Evolutionary conservation across 768 basidiomycete genomes (phyloP).

Genomic region (Tulasnella sp.): DNA sequence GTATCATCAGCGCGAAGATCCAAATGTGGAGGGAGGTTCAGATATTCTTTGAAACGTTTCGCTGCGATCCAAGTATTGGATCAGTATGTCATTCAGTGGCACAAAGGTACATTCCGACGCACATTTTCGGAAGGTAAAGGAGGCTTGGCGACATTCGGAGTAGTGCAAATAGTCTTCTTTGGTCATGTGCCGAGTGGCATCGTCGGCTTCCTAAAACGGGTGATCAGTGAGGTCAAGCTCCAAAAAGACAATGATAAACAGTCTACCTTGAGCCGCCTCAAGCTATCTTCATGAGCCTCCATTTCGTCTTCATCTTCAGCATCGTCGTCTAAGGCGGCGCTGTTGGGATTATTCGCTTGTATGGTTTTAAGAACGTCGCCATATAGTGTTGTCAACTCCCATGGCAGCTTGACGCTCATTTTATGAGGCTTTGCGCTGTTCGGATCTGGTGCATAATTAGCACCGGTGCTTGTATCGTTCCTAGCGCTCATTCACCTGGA

Average conservation of each 20-base stretch:
- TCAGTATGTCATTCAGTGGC: neutral
- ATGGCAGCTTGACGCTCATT: slow-evolving; percentile 88
- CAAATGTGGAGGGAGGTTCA: slow-evolving; percentile 75
- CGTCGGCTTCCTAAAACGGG: slow-evolving; percentile 72
- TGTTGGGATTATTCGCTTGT: slow-evolving; percentile 12
- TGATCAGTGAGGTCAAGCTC: neutral
- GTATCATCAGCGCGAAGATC: slow-evolving; percentile 89
- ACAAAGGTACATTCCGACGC: slow-evolving; percentile 20
- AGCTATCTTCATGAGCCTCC: slow-evolving; percentile 91
- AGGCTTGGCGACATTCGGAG: slow-evolving; percentile 91
- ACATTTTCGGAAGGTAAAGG: slow-evolving; percentile 97
- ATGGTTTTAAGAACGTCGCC: slow-evolving; percentile 57
- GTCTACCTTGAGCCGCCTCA: slow-evolving; percentile 65
- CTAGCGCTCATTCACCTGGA: slow-evolving; percentile 40
- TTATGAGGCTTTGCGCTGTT: slow-evolving; percentile 66
- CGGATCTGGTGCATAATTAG: slow-evolving; percentile 19
- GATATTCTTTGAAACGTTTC: slow-evolving; percentile 89
- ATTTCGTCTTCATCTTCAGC: slow-evolving; percentile 95
- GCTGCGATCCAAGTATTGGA: slow-evolving; percentile 33
- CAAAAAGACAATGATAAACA: neutral
- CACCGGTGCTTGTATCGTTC: neutral
- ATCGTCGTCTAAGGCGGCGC: slow-evolving; percentile 52
- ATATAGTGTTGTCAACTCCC: slow-evolving; percentile 90
- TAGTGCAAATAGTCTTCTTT: slow-evolving; percentile 95
- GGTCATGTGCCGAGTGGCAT: slow-evolving; percentile 90